A percentile compares a stretch with the other conserved stretches of the same genome.
Conservation (phyloP, 148 eudicot species). For the Pharnaceum exiguum region DNA sequence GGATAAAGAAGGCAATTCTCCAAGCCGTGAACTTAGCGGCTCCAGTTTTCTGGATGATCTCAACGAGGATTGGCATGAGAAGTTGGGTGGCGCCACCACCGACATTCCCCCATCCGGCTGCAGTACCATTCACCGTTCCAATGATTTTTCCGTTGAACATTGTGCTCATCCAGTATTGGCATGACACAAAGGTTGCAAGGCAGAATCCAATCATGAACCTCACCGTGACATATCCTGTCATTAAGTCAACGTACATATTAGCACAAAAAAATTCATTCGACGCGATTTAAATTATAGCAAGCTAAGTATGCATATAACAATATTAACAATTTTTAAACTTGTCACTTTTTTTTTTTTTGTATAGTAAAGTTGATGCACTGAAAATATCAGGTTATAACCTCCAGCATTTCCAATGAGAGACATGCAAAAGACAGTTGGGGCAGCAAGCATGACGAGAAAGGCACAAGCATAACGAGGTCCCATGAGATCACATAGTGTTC, state of each 20-base stretch:
- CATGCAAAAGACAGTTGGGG: slow-evolving; percentile 44
- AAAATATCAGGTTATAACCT: too few species aligned
- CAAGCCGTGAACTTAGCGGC: slow-evolving; percentile 40
- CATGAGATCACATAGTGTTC: slow-evolving; percentile 39
- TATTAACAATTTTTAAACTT: too few species aligned
- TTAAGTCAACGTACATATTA: too few species aligned
- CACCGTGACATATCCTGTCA: slow-evolving; percentile 37
- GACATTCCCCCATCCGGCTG: slow-evolving; percentile 64
- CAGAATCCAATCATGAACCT: slow-evolving; percentile 43
- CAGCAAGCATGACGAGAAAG: slow-evolving; percentile 33
- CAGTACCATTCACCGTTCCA: slow-evolving; percentile 45
- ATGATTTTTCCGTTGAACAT: slow-evolving; percentile 47
- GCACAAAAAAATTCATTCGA: too few species aligned
- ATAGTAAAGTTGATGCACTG: too few species aligned
- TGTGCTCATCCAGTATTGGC: slow-evolving; percentile 58
- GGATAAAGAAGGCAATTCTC: slow-evolving; percentile 56
- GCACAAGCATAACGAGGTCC: slow-evolving; percentile 49
- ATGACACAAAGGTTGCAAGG: slow-evolving; percentile 41
- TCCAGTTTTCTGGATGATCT: slow-evolving; percentile 23
- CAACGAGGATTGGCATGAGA: slow-evolving; percentile 45
- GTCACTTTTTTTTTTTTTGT: too few species aligned
- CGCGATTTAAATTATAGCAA: too few species aligned
- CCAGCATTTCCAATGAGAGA: slow-evolving; percentile 21
- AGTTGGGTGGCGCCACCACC: slow-evolving; percentile 59
- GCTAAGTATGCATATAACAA: too few species aligned